phyloP scores from a whole-genome alignment of 257 asterid species.

The Fraxinus quadrangulata region DNA sequence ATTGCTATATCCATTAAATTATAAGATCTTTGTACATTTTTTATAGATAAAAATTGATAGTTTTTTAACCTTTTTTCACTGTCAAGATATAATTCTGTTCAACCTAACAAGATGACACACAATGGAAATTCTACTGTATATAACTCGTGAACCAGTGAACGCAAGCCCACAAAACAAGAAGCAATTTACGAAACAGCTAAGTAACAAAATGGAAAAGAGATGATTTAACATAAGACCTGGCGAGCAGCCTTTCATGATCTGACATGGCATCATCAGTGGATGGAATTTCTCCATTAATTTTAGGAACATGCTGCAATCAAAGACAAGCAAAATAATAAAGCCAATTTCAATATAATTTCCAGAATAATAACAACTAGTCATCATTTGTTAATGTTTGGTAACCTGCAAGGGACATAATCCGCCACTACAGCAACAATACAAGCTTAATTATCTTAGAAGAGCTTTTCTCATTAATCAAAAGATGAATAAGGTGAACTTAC shows the following conservation, averaged over 20 bases:
- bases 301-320: slow-evolving; percentile 80
- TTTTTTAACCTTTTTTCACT: no score
- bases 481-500: slow-evolving; percentile 46
- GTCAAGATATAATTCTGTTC: no score
- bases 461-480: not conserved
- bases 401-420: not conserved
- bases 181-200: not conserved
- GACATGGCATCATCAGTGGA: slow-evolving; percentile 80
- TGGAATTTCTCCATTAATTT: slow-evolving; percentile 84
- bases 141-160: not conserved
- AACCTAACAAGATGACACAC: not conserved
- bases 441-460: no score
- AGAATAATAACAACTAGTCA: not conserved
- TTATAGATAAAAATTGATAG: no score
- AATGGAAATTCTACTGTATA: no score
- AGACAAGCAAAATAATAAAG: slow-evolving; percentile 5
- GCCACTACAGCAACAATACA: not conserved
- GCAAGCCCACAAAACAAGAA: not conserved
- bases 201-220: not conserved
- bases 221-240: slow-evolving; percentile 50
- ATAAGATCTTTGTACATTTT: no score
- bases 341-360: not conserved
- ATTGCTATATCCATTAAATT: no score
- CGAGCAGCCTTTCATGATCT: slow-evolving; percentile 71
- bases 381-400: not conserved